Base-by-base conservation (phyloP, 495 filamentous ascomycete genomes). In the Trichoderma asperelloides region DNA sequence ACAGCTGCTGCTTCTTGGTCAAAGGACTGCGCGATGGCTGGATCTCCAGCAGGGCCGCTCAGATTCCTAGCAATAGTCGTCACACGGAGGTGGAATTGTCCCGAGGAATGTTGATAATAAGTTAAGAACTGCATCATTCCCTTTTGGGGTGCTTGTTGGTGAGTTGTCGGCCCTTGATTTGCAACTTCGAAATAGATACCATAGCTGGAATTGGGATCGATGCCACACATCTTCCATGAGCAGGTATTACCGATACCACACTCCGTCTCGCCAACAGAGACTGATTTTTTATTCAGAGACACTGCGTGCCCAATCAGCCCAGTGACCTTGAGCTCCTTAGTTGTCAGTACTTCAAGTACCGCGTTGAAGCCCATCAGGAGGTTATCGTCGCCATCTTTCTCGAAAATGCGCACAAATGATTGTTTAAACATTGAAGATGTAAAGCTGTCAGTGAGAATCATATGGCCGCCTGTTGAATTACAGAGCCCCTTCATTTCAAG, bases 361-460 rank as follows among this genome's bases (percentile, higher is more conserved):
- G 96, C 96, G 74, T 99, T 99, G 78, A 99, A 99, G 40, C 93
- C 96, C 96, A 99, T 98, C 23, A 97, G 76, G 15, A 99, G 84
- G 74, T 96, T 96, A 70, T 97, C 96, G 68, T 94, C 88, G 3
- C 79, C 91, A 74, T 99, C 96, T 78, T 96, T 97, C 75, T 99
- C 95, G 74, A 99, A 99, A 33, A 99, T 88, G 33, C 96, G 89
- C 67, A 97, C 88, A 73, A 99, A 99, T 11, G 93, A 97, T 75
- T 99, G 96, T 82, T 96, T 98, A 84, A 98, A 99, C 86, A 98
- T 97, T 63, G 96, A 98, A 6, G 96, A 95, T 4, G 96, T 99
- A 76, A 99, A 99, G 78, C 93, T 97, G 73, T 99, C 96, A 3
- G 96, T 99, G 65, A 98, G 82, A 67, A 99, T 95, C 90, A 98